A percentile compares a stretch with the other conserved stretches of the same genome.
Conservation (phyloP, 2,329 filamentous ascomycete species). For the Curvularia sp. region DNA sequence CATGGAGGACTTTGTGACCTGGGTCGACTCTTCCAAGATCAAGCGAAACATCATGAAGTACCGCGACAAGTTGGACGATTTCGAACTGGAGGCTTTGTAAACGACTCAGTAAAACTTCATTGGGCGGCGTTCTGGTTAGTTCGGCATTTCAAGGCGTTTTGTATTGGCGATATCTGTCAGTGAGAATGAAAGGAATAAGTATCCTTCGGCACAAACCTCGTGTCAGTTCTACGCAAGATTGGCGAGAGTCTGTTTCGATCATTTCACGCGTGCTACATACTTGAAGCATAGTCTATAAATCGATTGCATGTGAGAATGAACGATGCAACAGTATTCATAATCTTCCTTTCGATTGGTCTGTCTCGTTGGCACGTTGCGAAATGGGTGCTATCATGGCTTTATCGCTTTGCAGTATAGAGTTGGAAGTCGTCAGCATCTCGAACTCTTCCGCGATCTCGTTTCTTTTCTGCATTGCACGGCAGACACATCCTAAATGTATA, state of each 20-base stretch:
- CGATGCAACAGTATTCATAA: background rate
- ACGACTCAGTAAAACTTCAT: constrained; percentile 8
- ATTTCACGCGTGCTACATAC: background rate
- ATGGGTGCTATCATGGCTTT: too few relatives aligned
- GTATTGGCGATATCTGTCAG: constrained; percentile 20
- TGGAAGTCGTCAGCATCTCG: too few relatives aligned
- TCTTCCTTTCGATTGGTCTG: background rate
- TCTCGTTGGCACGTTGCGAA: background rate
- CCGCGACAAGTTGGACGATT: constrained; percentile 93
- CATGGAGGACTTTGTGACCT: constrained; percentile 96
- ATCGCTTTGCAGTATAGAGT: background rate
- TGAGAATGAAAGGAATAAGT: background rate
- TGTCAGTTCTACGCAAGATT: background rate
- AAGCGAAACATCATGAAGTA: constrained; percentile 96
- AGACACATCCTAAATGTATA: background rate
- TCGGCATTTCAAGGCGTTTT: constrained; percentile 30
- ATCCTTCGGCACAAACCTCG: background rate
- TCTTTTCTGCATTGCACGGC: background rate
- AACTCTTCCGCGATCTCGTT: background rate
- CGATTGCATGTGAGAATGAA: background rate
- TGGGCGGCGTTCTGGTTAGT: constrained; percentile 30
- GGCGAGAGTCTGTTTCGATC: background rate
- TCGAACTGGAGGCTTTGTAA: constrained; percentile 68
- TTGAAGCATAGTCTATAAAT: background rate
- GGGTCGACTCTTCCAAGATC: constrained; percentile 96